Evolutionary conservation across 225 moss, liverwort and hornwort species (phyloP).

Genomic region (Physcomitrium patens): DNA sequence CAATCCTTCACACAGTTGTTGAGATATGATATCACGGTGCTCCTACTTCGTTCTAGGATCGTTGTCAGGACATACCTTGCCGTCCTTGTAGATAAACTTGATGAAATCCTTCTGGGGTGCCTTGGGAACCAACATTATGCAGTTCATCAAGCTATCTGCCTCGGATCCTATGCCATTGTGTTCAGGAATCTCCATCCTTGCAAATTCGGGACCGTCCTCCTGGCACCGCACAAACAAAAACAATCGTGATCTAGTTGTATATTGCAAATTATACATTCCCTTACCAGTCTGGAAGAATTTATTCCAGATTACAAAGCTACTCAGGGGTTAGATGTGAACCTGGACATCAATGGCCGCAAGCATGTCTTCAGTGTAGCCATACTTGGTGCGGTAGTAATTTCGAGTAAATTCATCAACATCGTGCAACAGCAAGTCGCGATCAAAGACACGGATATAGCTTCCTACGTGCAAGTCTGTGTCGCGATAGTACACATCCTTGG

Average conservation of each 20-base stretch:
- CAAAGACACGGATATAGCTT: conserved; percentile 82
- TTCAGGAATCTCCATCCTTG: conserved; percentile 88
- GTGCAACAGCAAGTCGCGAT: conserved; percentile 82
- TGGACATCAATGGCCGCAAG: conserved; percentile 81
- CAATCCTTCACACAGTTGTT: no score
- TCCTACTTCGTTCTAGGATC: no score
- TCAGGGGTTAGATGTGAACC: conserved; percentile 28
- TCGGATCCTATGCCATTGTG: conserved; percentile 94
- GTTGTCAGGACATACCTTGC: conserved; percentile 47
- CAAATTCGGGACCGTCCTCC: conserved; percentile 82
- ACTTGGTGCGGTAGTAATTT: conserved; percentile 77
- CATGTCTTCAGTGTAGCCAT: conserved; percentile 81
- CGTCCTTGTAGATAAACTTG: conserved; percentile 91
- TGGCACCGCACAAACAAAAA: conserved; percentile 13
- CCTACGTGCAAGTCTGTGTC: conserved; percentile 83
- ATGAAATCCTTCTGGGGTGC: conserved; percentile 84
- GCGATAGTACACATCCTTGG: conserved; percentile 77
- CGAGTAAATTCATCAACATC: conserved; percentile 89
- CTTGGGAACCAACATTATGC: conserved; percentile 76
- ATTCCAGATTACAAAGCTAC: no score
- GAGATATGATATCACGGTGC: no score
- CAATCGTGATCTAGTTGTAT: background rate
- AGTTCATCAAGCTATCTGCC: conserved; percentile 90
- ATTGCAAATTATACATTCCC: background rate
- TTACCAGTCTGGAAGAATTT: no score